Evolutionary conservation across 192 early-diverging fungal genomes (phyloP), one percentile per base, ranked within the genome.

Genomic region (Podila verticillata): DNA sequence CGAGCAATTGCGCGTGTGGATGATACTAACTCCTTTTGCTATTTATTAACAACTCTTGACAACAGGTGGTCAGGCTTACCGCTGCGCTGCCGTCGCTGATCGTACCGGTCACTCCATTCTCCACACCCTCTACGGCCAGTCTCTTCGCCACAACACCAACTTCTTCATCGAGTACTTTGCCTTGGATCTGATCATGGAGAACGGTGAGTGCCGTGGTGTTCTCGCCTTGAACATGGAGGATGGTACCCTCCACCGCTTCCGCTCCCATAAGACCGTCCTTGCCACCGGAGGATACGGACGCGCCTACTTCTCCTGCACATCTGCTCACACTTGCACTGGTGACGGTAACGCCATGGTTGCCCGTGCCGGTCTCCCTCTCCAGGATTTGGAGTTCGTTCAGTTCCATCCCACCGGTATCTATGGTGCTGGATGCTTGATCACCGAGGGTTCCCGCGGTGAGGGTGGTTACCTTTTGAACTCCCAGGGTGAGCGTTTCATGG

Each of bases 161-260:
- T 99, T 91, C 91, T 99, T 99, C 83, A 95, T 98, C 73, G 98
- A 99, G 88, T 99, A 97, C 91, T 99, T 98, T 90, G 98, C 96
- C 51, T 86, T 99, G 65, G 98, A 99, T 87, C 85, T 99, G 78
- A 92, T 99, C 83, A 99, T 99, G 98, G 96, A 99, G 85, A 92
- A 98, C 83, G 96, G 95, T 71, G 94, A 91, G 62, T 99, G 98
- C 89, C 93, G 95, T 74, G 98, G 98, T 84, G 93, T 99, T 48
- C 89, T 98, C 72, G 98, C 98, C 58, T 86, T 99, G 54, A 96
- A 95, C 90, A 95, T 96, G 92, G 97, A 99, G 87, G 98, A 99
- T 81, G 98, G 98, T 68, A 96, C 96, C 24, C 87, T 99, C 65
- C 98, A 99, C 90, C 92, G 98, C 59, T 97, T 99, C 90, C 93